Evolutionary conservation across 495 filamentous ascomycete genomes (phyloP).

Genomic region (Neurospora sp.): DNA sequence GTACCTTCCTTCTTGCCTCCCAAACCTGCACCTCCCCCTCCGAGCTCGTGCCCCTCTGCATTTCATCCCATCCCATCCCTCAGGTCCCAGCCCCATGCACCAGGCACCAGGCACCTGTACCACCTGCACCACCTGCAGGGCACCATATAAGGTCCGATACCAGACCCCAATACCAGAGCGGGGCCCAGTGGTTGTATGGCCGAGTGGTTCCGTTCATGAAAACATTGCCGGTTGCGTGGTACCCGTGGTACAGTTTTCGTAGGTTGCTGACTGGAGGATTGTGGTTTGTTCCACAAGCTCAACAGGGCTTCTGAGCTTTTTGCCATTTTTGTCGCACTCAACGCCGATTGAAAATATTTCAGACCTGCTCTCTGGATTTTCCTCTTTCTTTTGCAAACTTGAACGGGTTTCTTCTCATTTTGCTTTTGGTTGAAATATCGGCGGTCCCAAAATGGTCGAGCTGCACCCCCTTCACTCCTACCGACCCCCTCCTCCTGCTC

Average conservation of each 20-base stretch:
- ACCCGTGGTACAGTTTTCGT: not conserved
- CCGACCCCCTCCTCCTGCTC: not conserved
- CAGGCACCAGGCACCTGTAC: not conserved
- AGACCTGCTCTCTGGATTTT: not conserved
- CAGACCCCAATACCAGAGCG: not conserved
- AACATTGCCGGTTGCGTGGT: not conserved
- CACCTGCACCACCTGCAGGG: not conserved
- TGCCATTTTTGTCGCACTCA: not conserved
- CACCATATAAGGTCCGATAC: not conserved
- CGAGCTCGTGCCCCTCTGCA: not conserved
- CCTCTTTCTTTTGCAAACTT: not conserved
- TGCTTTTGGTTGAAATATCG: not conserved
- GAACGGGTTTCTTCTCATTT: not conserved
- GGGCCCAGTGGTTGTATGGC: not conserved
- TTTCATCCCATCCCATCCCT: not conserved
- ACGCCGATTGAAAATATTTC: not conserved
- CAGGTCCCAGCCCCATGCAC: not conserved
- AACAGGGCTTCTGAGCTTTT: not conserved
- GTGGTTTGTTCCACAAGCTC: not conserved
- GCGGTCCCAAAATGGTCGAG: not conserved
- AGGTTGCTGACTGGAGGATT: not conserved
- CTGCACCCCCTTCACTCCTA: not conserved
- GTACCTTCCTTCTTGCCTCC: not conserved
- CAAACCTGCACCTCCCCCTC: not conserved
- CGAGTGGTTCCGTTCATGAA: not conserved